These are phyloP conservation scores for Chlorella sp. DNA, from an alignment of 139 green algal species.

Conservation along the genomic window DNA sequence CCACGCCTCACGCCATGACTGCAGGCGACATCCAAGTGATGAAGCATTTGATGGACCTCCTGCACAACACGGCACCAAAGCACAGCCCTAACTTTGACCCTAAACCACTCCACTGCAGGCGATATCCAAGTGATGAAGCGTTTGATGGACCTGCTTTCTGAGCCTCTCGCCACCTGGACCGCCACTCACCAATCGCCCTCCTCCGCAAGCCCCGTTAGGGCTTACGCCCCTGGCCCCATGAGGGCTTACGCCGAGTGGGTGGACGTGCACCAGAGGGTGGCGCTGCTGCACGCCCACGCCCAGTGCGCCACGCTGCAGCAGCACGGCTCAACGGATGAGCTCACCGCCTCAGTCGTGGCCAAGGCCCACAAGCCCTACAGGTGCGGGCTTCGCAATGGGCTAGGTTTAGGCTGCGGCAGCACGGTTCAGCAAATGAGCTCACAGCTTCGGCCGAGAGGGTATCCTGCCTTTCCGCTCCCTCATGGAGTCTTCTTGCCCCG, in stretches of 20 bases:
- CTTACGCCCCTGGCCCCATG: constrained; percentile 21
- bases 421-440: background rate
- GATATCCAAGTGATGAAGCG: constrained; percentile 51
- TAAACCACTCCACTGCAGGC: constrained; percentile 10
- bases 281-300: constrained; percentile 55
- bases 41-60: constrained; percentile 57
- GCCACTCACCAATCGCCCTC: too few species aligned
- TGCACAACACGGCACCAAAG: constrained; percentile 8
- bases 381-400: too few species aligned
- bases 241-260: constrained; percentile 71
- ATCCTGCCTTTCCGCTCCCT: background rate
- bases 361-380: constrained; percentile 20
- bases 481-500: background rate
- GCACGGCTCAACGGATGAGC: constrained; percentile 15
- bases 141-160: constrained; percentile 56
- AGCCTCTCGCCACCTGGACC: constrained; percentile 41
- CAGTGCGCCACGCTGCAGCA: constrained; percentile 42
- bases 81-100: background rate
- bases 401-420: background rate
- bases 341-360: constrained; percentile 17
- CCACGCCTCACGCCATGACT: background rate
- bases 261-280: constrained; percentile 35
- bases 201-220: too few species aligned
- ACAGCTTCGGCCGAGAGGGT: background rate
- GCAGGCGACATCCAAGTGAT: constrained; percentile 51